These are phyloP conservation scores for Ustilago bromivora DNA, from an alignment of 1,284 basidiomycete species.

Conservation along the genomic window DNA sequence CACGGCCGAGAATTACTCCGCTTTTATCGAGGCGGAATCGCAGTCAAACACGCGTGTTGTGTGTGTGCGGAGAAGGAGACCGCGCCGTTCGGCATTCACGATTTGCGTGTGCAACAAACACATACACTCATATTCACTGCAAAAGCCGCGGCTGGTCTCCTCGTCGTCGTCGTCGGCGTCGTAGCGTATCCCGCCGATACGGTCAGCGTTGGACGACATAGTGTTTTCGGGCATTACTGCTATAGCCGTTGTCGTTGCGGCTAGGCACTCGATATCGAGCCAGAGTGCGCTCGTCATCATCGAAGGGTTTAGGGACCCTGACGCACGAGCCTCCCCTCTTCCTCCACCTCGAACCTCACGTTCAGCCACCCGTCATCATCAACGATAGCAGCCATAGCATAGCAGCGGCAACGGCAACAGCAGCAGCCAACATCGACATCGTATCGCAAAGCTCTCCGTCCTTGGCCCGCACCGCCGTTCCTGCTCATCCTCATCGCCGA, in stretches of 20 bases:
- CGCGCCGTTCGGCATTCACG: constrained; percentile 2
- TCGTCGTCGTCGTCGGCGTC: background rate
- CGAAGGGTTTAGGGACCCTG: constrained; percentile 9
- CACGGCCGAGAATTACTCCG: constrained; percentile 27
- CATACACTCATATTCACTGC: background rate
- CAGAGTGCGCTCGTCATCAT: constrained; percentile 2
- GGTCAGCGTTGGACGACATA: background rate
- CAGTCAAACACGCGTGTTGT: constrained; percentile 6
- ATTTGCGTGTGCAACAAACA: constrained; percentile 3
- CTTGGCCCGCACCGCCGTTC: background rate
- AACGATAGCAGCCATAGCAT: background rate
- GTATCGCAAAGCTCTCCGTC: background rate
- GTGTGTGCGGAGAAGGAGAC: background rate
- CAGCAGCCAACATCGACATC: too few species aligned
- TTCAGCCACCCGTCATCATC: constrained; percentile 2
- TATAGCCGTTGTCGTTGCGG: constrained; percentile 11
- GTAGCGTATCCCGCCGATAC: background rate
- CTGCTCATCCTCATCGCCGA: background rate
- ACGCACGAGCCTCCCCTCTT: constrained; percentile 36
- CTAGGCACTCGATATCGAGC: background rate
- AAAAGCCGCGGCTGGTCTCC: constrained; percentile 8
- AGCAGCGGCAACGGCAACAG: background rate
- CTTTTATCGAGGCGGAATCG: background rate
- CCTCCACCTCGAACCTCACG: background rate
- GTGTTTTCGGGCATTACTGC: background rate